Evolutionary conservation across 306 rosid species (phyloP), one percentile per base, ranked within the genome.

Genomic region (Sechiopsis laciniata): DNA sequence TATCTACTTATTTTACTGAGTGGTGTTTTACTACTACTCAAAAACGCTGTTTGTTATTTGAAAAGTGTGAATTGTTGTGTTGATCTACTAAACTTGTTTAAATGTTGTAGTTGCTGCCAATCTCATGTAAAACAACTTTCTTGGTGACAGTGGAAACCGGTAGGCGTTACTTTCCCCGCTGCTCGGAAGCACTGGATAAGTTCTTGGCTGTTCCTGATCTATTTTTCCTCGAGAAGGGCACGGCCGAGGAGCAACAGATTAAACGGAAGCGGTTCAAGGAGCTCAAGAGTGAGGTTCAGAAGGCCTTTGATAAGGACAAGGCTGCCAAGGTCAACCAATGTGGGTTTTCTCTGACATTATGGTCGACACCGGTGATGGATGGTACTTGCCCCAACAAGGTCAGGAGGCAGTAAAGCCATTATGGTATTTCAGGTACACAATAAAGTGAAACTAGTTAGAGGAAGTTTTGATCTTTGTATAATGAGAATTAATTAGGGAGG

Each of bases 141-240:
- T 20, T 72, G 55, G 55, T 81, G 81, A 75, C 83, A 84, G 87
- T 84, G 73, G 75, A 74, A 46, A 81, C 66, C 82, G 87, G 87
- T 53, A 69, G 72, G 53, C 82, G 82, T 48, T 84, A 78, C 60
- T 84, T 84, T 53, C 87, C 87, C 1, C 80, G 56, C 55, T 84
- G 87, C 76, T 84, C 87, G 0, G 87, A 84, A 84, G 87, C 77
- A 20, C 77, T 84, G 73, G 87, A 84, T 63, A 84, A 79, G 74
- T 84, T 84, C 70, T 76, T 84, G 78, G 85, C 59, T 24, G 85
- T 81, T 46, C 84, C 82, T 12, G 83, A 78, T 57, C 75, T 84
- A 60, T 71, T 79, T 12, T 78, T 51, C 76, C 85, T 84, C 5
- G 78, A 79, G 62, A 74, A 10, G 54, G 87, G 85, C 52, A 78